A percentile compares a stretch with the other conserved stretches of the same genome.
Conservation (phyloP, 306 rosid genomes). For the Morella rubra region DNA sequence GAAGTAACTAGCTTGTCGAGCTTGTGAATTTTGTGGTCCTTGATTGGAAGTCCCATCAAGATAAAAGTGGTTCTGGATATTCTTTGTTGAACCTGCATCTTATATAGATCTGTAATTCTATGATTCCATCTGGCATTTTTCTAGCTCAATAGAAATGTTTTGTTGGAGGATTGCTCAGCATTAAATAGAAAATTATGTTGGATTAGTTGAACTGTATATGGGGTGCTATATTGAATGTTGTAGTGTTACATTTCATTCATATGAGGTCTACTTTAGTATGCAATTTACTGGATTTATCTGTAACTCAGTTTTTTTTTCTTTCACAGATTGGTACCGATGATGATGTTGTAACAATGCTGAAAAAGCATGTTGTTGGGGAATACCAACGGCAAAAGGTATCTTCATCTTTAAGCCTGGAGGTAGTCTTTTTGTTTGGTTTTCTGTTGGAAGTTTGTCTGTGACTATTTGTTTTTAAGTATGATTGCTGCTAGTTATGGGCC, state of each 20-base stretch:
- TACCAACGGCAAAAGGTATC: slow-evolving; percentile 87
- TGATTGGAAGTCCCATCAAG: not conserved
- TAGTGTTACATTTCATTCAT: not conserved
- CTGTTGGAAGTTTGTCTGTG: not conserved
- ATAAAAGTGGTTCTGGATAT: not conserved
- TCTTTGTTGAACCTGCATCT: not conserved
- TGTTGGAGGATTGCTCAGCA: not conserved
- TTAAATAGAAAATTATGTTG: not conserved
- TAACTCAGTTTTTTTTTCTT: slow-evolving; percentile 13
- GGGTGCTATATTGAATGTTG: slow-evolving; percentile 13
- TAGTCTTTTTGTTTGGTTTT: slow-evolving; percentile 14
- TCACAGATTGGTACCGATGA: slow-evolving; percentile 68
- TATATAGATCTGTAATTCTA: not conserved
- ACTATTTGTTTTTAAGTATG: slow-evolving; percentile 1
- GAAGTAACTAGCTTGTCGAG: slow-evolving; percentile 2
- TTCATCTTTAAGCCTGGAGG: not conserved
- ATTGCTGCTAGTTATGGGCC: not conserved
- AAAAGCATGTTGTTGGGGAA: slow-evolving; percentile 62
- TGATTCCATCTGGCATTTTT: not conserved
- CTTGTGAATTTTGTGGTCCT: not conserved
- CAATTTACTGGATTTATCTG: not conserved
- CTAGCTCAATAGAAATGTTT: not conserved
- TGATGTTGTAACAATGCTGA: slow-evolving; percentile 59
- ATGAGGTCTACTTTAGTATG: not conserved
- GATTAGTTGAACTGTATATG: not conserved